Evolutionary conservation across 352 stramenopile genomes (phyloP).

Genomic region (Elongisporangium senticosum): DNA sequence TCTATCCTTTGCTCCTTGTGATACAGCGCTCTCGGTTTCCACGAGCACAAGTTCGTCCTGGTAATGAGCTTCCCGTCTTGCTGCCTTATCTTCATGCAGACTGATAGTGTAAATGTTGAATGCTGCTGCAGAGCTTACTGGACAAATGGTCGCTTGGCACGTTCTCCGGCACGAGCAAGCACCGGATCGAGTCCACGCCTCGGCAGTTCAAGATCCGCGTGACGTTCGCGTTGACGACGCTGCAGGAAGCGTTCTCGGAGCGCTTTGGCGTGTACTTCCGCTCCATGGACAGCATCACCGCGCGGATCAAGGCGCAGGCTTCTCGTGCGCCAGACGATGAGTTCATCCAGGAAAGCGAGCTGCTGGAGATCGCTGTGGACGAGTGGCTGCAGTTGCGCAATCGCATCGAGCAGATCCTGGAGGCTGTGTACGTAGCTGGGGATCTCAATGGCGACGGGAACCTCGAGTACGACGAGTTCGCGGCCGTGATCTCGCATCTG

Average conservation of each 20-base stretch:
- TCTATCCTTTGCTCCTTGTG: conserved; percentile 1
- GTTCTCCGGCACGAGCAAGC: conserved; percentile 42
- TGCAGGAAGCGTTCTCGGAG: conserved; percentile 53
- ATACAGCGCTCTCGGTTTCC: conserved; percentile 44
- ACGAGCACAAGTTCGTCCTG: conserved; percentile 75
- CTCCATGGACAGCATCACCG: conserved; percentile 33
- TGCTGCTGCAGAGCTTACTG: conserved; percentile 25
- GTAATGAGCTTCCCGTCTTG: conserved; percentile 10
- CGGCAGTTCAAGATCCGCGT: conserved; percentile 62
- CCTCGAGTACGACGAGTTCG: conserved; percentile 75
- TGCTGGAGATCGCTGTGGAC: conserved; percentile 54
- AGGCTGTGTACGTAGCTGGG: conserved; percentile 60
- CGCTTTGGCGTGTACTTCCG: conserved; percentile 64
- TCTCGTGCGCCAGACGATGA: conserved; percentile 35
- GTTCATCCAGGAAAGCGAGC: conserved; percentile 56
- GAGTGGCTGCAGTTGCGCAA: conserved; percentile 45
- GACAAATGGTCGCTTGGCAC: conserved; percentile 58
- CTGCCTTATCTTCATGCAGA: not conserved
- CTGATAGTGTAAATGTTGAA: not conserved
- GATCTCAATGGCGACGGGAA: conserved; percentile 63
- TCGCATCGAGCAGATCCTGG: conserved; percentile 62
- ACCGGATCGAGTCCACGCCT: conserved; percentile 46
- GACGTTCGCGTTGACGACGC: conserved; percentile 32
- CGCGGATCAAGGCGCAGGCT: conserved; percentile 32
- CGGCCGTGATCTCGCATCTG: conserved; percentile 48